Base-by-base conservation (phyloP, 768 basidiomycete species). In the Macrolepiota dolichaula region DNA sequence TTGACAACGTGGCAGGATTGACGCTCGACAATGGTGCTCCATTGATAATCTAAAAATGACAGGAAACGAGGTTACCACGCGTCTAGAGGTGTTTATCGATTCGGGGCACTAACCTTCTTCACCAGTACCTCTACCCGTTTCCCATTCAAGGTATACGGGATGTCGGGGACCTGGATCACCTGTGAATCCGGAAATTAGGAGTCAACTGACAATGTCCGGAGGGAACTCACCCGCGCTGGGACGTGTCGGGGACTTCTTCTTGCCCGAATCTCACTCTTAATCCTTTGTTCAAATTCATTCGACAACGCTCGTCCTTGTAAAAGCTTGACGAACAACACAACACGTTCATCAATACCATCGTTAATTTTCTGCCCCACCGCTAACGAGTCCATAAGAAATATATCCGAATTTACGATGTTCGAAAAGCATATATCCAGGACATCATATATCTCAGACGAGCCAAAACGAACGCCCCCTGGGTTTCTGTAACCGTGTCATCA, bases 391-490 rank as follows among this genome's bases (percentile, higher is more conserved):
- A 81, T 71, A 49, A 85, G 70, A 44, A 71, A 67, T 63, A 76
- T 68, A 61, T 76, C 74, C 29, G 73, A 51, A 1, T 17, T 72
- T 46, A 71, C 67, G 40, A 78, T 67, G n/a, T 67, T 70, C 10
- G 81, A 80, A 70, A 88, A 88, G 66, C 79, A 81, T 38, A 77
- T 67, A 63, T 91, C 91, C 42, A 92, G 76, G 56, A 92, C 88
- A 68, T 91, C 87, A 71, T 92, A 92, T 36, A 92, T 81, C 72
- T 92, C 92, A 44, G 88, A 81, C 38, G 89, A 88, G 42, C 91
- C 91, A 69, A 92, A 92, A 32, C 91, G 82, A 65, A 92, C 83
- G n/a, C 91, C 91, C 54, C 88, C 88, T 25, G 91, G 91, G 68
- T 92, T 93, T 65, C 85, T 87, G 69, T 22, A 49, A 27, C n/a